Percentiles rank a stretch among this genome's conserved stretches.
These are phyloP conservation scores for Candida sphagnicola DNA, from an alignment of 805 yeast species.

Conservation along the genomic window DNA sequence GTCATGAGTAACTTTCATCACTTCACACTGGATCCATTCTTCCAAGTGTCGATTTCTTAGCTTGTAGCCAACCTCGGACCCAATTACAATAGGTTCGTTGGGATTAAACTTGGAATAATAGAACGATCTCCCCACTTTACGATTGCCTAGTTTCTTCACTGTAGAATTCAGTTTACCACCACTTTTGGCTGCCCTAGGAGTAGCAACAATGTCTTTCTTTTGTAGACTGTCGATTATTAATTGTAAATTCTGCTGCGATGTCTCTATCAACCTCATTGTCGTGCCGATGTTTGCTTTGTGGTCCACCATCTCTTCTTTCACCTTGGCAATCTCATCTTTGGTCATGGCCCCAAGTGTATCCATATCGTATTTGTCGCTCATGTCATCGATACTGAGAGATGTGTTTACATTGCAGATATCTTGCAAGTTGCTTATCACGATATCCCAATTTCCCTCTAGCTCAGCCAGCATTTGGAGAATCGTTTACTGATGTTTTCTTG, in stretches of 20 bases:
- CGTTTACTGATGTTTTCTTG: too few relatives aligned
- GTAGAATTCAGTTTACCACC: constrained; percentile 3
- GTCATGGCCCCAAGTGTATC: constrained; percentile 25
- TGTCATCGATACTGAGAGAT: constrained; percentile 44
- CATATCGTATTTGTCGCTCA: constrained; percentile 20
- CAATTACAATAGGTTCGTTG: constrained; percentile 52
- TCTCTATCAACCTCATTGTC: constrained; percentile 33
- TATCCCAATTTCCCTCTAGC: constrained; percentile 67
- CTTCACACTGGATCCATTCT: constrained; percentile 97
- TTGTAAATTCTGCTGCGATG: constrained; percentile 44
- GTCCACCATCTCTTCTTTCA: constrained; percentile 39
- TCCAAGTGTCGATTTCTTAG: constrained; percentile 67
- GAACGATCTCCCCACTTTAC: constrained; percentile 41
- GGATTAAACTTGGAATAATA: constrained; percentile 57
- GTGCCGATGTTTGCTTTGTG: constrained; percentile 60
- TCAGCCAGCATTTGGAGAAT: constrained; percentile 8
- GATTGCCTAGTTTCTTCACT: constrained; percentile 13
- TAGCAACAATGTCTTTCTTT: constrained; percentile 9
- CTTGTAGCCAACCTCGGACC: constrained; percentile 86
- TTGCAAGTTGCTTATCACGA: constrained; percentile 61
- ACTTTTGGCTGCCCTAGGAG: constrained; percentile 5
- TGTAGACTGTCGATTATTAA: constrained; percentile 35
- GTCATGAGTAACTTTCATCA: constrained; percentile 69
- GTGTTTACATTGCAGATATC: constrained; percentile 65
- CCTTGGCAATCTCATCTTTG: constrained; percentile 36